phyloP scores from a whole-genome alignment of 2,329 filamentous ascomycete species.

The Penicillium sclerotiorum region DNA sequence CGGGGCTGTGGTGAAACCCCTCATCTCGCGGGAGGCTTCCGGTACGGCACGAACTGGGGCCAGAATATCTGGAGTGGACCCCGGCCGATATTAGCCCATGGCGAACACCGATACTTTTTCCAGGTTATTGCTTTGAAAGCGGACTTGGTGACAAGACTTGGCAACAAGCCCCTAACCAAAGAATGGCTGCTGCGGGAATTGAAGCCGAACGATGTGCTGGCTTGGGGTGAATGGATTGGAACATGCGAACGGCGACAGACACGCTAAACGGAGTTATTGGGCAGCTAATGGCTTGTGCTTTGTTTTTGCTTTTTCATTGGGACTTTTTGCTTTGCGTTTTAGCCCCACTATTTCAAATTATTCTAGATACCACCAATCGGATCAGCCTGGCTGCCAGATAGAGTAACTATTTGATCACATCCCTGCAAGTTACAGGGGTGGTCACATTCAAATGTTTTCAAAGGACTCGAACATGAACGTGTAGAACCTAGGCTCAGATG shows the following conservation, averaged over 20 bases:
- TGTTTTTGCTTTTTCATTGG: background rate
- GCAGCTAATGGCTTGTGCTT: background rate
- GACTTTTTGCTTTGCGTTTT: background rate
- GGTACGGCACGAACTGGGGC: background rate
- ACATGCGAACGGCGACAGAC: background rate
- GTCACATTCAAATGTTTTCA: background rate
- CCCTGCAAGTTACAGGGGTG: background rate
- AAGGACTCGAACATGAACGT: background rate
- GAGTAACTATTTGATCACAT: background rate
- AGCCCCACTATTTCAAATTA: conserved; percentile 1
- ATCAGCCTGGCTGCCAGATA: background rate
- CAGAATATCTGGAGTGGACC: background rate
- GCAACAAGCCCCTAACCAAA: background rate
- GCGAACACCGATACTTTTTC: background rate
- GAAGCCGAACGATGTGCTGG: background rate
- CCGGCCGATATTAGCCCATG: background rate
- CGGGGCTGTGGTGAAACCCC: background rate
- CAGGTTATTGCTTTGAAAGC: background rate
- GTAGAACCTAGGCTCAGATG: no score
- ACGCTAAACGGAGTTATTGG: background rate
- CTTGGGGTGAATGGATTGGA: background rate
- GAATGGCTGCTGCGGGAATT: background rate
- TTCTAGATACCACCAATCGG: background rate
- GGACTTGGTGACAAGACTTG: background rate
- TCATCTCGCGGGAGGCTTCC: background rate